These are phyloP conservation scores for Phytophthora meadii DNA, from an alignment of 352 stramenopile species.

Conservation along the genomic window DNA sequence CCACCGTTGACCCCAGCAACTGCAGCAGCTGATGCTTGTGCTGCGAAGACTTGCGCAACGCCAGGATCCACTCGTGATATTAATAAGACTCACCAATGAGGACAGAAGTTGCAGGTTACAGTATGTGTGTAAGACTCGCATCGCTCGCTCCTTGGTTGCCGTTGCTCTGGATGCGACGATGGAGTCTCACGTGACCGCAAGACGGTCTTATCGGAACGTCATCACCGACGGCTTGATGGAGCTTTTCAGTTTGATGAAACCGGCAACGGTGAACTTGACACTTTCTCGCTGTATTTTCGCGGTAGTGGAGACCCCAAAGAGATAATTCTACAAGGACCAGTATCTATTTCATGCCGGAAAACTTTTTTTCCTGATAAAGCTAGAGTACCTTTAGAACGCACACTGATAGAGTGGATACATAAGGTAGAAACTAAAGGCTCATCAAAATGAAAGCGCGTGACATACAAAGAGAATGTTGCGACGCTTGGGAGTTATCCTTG, in stretches of 20 bases:
- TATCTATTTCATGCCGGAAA: too few species aligned
- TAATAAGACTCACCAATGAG: background rate
- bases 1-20: background rate
- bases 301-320: too few species aligned
- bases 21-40: conserved; percentile 2
- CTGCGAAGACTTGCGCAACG: conserved; percentile 9
- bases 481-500: too few species aligned
- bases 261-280: background rate
- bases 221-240: background rate
- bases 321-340: too few species aligned
- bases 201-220: conserved; percentile 5
- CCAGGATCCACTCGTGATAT: background rate
- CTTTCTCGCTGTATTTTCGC: too few species aligned
- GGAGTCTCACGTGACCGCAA: background rate
- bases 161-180: background rate
- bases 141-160: background rate
- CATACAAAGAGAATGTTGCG: too few species aligned
- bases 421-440: too few species aligned
- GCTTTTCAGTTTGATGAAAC: conserved; percentile 1
- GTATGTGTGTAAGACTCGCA: too few species aligned
- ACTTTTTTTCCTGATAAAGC: too few species aligned
- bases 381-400: too few species aligned
- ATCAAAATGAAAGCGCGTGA: too few species aligned
- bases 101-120: background rate
- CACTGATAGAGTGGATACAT: too few species aligned